Evolutionary conservation across 768 basidiomycete genomes (phyloP).

Genomic region (Mycena leptocephala): DNA sequence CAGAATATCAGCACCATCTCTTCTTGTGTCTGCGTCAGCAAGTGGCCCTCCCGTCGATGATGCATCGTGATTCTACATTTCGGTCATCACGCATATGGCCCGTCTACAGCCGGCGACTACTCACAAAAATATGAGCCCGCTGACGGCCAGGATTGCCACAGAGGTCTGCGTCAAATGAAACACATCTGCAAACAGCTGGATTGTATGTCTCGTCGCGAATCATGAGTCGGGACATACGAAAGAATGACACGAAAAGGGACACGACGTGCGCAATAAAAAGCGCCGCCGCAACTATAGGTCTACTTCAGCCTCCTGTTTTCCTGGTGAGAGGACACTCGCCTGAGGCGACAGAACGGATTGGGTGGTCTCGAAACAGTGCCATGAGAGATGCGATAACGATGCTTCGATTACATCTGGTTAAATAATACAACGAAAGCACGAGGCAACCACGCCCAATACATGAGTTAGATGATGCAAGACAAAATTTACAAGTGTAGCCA

Average conservation of each 20-base stretch:
- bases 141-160: conserved; percentile 78
- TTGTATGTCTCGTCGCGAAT: too few species aligned
- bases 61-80: conserved; percentile 75
- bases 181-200: conserved; percentile 66
- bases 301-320: neutral
- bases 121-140: conserved; percentile 78
- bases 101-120: conserved; percentile 39
- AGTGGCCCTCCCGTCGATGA: conserved; percentile 71
- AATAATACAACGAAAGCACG: conserved; percentile 30
- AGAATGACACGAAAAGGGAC: conserved; percentile 65
- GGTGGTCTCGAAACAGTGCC: conserved; percentile 68
- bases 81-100: neutral
- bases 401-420: conserved; percentile 9
- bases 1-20: conserved; percentile 82
- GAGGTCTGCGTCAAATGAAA: conserved; percentile 82
- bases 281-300: conserved; percentile 59
- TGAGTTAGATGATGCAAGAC: conserved; percentile 20
- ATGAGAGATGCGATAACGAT: conserved; percentile 42
- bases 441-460: conserved; percentile 39
- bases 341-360: conserved; percentile 60
- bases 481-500: conserved; percentile 11
- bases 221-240: conserved; percentile 51
- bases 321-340: conserved; percentile 45
- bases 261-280: conserved; percentile 66
- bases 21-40: conserved; percentile 81